Base-by-base conservation (phyloP, 2,329 filamentous ascomycete genomes). In the Aspergillus fumigatus region DNA sequence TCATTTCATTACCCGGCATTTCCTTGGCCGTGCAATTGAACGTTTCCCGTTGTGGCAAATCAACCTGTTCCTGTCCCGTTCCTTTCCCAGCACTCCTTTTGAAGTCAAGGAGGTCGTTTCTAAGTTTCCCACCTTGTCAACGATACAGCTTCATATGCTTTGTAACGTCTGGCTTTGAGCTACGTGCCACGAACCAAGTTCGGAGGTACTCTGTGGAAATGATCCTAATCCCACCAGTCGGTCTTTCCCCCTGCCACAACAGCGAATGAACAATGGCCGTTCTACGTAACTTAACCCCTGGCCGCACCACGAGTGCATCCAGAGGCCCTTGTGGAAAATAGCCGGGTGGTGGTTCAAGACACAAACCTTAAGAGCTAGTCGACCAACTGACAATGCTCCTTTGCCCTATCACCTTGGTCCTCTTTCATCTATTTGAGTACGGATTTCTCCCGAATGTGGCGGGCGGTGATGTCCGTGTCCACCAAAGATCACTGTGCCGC, bases 201-300 rank as follows among this genome's bases (percentile, higher is more conserved):
- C 25, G 25, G 25, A 26, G 25, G 6, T 8, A 43, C 41, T 21
- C 21, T 43, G 41, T 19, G 11, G 23, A 45, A 56, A 48, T n/a
- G 50, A 29, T 49, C 49, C 25, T 48, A 47, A 10, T 1, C 48
- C 40, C 27, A n/a, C 53, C 41, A 11, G n/a, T 45, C 10, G 41
- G 41, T 38, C 14, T 38, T 17, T 19, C 10, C 41, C 53, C 53
- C 45, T 56, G 32, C 43, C 49, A 50, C 50, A 41, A 43, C 32
- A 29, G 53, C 49, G 49, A 55, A 51, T 19, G 19, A 51, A 25
- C 43, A 43, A 43, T 45, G 43, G 27, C 32, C 23, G 50, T 43
- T 27, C 40, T 51, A 23, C n/a, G 21, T 48, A 51, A 41, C 27
- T 29, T 3, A n/a, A n/a, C 21, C 3, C 21, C 45, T 25, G 51